Conservation (phyloP, 1,284 basidiomycete genomes). For the Cryptococcus hybrid region DNA sequence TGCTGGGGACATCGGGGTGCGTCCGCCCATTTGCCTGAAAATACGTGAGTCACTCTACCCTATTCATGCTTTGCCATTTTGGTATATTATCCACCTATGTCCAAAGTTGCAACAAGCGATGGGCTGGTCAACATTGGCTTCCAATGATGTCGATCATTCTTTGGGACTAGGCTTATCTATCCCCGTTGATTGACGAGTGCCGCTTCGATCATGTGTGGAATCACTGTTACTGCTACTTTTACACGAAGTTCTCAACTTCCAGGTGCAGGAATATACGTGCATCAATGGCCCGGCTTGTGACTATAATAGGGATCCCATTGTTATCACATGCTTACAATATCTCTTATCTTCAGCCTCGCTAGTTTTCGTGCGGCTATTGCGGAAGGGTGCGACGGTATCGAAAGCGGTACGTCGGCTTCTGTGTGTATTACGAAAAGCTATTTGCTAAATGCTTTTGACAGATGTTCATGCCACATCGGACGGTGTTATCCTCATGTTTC, state of each 20-base stretch:
- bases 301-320: neutral
- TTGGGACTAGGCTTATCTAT: no score
- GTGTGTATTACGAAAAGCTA: neutral
- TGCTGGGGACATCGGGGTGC: conserved; percentile 96
- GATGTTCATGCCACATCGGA: conserved; percentile 96
- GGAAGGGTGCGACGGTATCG: conserved; percentile 91
- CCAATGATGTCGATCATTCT: no score
- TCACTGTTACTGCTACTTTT: neutral
- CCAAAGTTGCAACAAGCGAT: no score
- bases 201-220: no score
- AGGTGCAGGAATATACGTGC: neutral
- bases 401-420: conserved; percentile 56
- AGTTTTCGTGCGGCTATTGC: conserved; percentile 90
- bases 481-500: conserved; percentile 92
- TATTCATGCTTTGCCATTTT: conserved; percentile 8
- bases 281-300: neutral
- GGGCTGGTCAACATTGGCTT: no score
- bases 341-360: conserved; percentile 58
- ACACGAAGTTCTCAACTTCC: neutral
- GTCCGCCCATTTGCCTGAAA: conserved; percentile 54
- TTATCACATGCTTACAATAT: neutral
- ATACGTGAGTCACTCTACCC: conserved; percentile 36
- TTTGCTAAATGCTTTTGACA: conserved; percentile 47
- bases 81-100: neutral
- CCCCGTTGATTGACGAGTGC: no score